Base-by-base conservation (phyloP, 78 protist species). In the Anaeramoeba flamelloides region DNA sequence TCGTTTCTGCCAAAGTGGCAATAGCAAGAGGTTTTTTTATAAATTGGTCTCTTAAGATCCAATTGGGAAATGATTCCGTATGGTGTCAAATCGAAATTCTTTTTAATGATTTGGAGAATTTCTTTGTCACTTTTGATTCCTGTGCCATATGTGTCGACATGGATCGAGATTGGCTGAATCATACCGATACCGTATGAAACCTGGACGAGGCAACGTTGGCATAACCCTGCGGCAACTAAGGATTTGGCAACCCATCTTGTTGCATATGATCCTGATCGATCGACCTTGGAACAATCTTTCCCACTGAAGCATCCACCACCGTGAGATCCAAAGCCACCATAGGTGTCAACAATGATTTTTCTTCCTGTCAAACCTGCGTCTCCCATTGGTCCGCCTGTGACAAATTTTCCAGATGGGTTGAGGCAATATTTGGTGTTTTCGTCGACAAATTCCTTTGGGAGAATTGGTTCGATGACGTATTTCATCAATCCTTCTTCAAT, bases 301-400 rank as follows among this genome's bases (percentile, higher is more conserved):
- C 99, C 99, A 34, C 98, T 94, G 97, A 96, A 98, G 77, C 99
- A 99, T 77, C 99, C 99, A 37, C 99, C 99, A 31, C 99, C 99
- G 92, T 98, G 99, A 30, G 98, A 99, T 64, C 99, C 99, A 98
- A 97, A 95, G 79, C 98, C 98, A 38, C 99, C 99, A 90, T 97
- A 97, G 31, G 98, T 90, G 74, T 79, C 81, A 40, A 98, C 94
- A 85, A 98, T 98, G 86, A 98, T 98, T 94, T 98, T 98, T 79
- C 99, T 89, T 83, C 99, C 99, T 17, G 99, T 98, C 33, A 98
- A 88, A 65, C 99, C 99, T 41, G 99, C 97, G 41, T 98, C 99
- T n/a, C 98, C 99, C 83, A 91, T 91, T 76, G 99, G 99, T 31
- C 99, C 99, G 98, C 90, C 99, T 79, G 93, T 91, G 85, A 90